Conservation (phyloP, 768 basidiomycete genomes). For the Holtermanniella nyarrowii region DNA sequence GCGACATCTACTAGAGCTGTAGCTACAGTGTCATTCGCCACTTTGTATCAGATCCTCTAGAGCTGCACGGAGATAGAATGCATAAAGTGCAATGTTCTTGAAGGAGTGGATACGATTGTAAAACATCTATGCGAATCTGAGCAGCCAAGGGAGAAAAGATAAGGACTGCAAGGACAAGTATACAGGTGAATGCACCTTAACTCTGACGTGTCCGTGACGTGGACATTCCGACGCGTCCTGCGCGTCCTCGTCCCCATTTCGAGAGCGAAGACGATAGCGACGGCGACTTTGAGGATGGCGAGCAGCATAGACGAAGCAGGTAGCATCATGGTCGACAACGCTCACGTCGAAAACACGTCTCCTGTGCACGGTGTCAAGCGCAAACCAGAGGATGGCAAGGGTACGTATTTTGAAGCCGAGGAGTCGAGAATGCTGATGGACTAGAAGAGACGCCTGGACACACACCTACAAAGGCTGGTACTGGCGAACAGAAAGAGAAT, state of each 20-base stretch:
- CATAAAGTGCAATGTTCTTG: too few relatives aligned
- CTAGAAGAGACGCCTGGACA: neutral
- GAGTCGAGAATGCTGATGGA: neutral
- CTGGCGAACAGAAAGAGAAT: neutral
- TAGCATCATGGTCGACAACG: neutral
- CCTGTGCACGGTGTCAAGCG: neutral
- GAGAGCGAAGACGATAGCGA: neutral
- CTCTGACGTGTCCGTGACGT: too few relatives aligned
- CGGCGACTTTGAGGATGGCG: too few relatives aligned
- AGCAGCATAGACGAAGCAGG: neutral
- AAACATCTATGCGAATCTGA: too few relatives aligned
- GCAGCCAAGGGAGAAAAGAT: too few relatives aligned
- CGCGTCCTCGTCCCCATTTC: neutral
- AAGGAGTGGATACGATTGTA: too few relatives aligned
- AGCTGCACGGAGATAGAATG: too few relatives aligned
- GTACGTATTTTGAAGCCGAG: neutral
- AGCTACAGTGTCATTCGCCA: too few relatives aligned
- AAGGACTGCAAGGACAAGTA: too few relatives aligned
- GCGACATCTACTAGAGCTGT: too few relatives aligned
- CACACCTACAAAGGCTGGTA: neutral
- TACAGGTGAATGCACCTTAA: too few relatives aligned
- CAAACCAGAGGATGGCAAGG: neutral
- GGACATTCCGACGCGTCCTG: neutral
- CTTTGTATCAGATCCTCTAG: too few relatives aligned
- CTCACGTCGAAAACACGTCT: neutral